Evolutionary conservation across 2,329 filamentous ascomycete genomes (phyloP), one percentile per base, ranked within the genome.

Genomic region (Talaromyces sp.): DNA sequence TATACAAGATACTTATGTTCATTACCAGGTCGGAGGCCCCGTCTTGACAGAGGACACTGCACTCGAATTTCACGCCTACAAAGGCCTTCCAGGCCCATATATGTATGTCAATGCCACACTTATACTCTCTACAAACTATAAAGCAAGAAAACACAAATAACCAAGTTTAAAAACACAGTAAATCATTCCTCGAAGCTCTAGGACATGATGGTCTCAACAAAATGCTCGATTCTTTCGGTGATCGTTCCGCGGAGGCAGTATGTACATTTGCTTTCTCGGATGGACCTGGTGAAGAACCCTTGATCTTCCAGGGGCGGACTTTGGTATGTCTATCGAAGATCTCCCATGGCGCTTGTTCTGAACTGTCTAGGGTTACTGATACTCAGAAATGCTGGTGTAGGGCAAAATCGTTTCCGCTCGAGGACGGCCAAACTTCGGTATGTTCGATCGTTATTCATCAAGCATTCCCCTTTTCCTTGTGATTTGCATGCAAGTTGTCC

Each of bases 11-110:
- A 36, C 56, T 59, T 59, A 59, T 15, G 17, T 59, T 36, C 6
- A 17, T 27, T 7, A 45, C 22, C 63, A 96, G 92, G 80, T 95
- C 58, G 83, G 90, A 72, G 93, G 93, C 0, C 93, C 96, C 3
- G 95, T 97, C 8, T 84, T 99, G 45, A 94, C 97, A 11, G 95
- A 99, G 80, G 95, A 99, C 78, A 99, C 95, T 17, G 93, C 93
- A 70, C 84, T 99, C 58, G 96, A 93, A 82, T 99, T 97, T 76
- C 89, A 91, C 74, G 93, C 94, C 22, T 85, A 97, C 67, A 88
- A 91, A 66, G 93, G 93, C n/a, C 84, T 99, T 34, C 95, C 95
- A 1, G 95, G 95, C 1, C 92, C 94, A 47, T 99, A 99, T 77
- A 96, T 99, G 94, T 67, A 67, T 53, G 62, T 96, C 84, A 71